A percentile compares a stretch with the other conserved stretches of the same genome.
These are phyloP conservation scores for Microthyrium microscopicum DNA, from an alignment of 2,329 filamentous ascomycete species.

Conservation along the genomic window DNA sequence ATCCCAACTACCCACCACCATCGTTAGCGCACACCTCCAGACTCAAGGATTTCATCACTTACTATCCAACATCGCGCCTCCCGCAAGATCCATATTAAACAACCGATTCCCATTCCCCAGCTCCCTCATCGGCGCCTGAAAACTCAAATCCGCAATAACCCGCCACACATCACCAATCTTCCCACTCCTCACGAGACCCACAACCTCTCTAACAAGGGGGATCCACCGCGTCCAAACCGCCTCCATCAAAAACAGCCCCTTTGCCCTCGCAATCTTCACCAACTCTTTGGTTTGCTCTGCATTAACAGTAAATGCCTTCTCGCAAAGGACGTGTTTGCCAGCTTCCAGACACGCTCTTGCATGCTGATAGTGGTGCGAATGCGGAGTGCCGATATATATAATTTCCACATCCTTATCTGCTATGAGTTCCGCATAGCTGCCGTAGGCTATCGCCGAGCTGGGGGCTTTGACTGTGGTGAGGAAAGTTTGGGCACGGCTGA, in stretches of 20 bases:
- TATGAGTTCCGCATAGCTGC: slow-evolving; percentile 68
- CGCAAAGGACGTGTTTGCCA: slow-evolving; percentile 77
- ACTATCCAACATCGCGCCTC: slow-evolving; percentile 64
- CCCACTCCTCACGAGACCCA: slow-evolving; percentile 44
- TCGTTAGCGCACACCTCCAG: background rate
- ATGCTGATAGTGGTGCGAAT: slow-evolving; percentile 89
- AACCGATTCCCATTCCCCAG: slow-evolving; percentile 51
- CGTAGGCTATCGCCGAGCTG: slow-evolving; percentile 52
- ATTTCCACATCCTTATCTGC: slow-evolving; percentile 66
- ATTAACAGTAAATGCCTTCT: slow-evolving; percentile 80
- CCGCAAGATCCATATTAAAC: slow-evolving; percentile 69
- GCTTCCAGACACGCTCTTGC: slow-evolving; percentile 67
- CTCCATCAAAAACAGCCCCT: slow-evolving; percentile 35
- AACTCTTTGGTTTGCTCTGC: slow-evolving; percentile 60
- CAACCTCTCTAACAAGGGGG: slow-evolving; percentile 60
- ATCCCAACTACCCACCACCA: slow-evolving; percentile 49
- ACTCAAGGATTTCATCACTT: no score
- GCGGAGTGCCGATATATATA: slow-evolving; percentile 77
- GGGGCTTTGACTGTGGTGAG: slow-evolving; percentile 55
- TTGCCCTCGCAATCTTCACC: slow-evolving; percentile 52
- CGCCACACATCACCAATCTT: slow-evolving; percentile 39
- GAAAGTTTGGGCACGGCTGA: slow-evolving; percentile 53
- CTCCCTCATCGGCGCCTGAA: background rate
- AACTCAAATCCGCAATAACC: slow-evolving; percentile 32
- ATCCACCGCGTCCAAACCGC: slow-evolving; percentile 85